phyloP scores from a whole-genome alignment of 2,329 filamentous ascomycete species.

The Phyllosticta citrichinensis region DNA sequence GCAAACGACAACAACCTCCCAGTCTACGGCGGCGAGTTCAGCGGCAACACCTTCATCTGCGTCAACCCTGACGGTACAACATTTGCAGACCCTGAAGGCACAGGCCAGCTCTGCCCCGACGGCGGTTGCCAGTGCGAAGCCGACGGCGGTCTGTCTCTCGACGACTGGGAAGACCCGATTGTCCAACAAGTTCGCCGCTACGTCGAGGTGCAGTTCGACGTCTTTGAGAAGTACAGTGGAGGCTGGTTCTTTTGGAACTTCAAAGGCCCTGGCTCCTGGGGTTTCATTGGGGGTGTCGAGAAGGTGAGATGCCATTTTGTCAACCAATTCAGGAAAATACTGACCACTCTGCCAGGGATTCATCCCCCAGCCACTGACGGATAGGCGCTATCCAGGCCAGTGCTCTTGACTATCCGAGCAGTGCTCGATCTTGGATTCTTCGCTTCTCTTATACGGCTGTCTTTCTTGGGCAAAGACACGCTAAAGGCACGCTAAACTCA shows the following conservation, averaged over 20 bases:
- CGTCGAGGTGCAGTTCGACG: slow-evolving; percentile 36
- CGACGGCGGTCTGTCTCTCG: slow-evolving; percentile 21
- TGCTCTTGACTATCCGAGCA: neutral
- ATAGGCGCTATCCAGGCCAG: slow-evolving; percentile 1
- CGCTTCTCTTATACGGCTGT: neutral
- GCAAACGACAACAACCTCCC: slow-evolving; percentile 30
- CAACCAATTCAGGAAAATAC: neutral
- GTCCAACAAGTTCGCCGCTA: slow-evolving; percentile 29
- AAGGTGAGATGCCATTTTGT: slow-evolving; percentile 19
- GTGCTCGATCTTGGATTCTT: neutral
- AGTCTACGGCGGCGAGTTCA: slow-evolving; percentile 36
- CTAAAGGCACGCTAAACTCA: no score
- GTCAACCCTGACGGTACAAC: slow-evolving; percentile 32
- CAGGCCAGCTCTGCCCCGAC: slow-evolving; percentile 20
- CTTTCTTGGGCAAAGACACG: neutral
- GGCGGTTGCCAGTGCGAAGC: slow-evolving; percentile 30
- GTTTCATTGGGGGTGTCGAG: slow-evolving; percentile 29
- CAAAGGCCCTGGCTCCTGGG: slow-evolving; percentile 33
- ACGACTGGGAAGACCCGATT: slow-evolving; percentile 26
- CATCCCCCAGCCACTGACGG: slow-evolving; percentile 1
- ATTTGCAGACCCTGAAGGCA: slow-evolving; percentile 13
- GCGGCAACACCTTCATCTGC: slow-evolving; percentile 34
- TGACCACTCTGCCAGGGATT: slow-evolving; percentile 1
- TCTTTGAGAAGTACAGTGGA: slow-evolving; percentile 29
- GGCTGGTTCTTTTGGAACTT: slow-evolving; percentile 37